Evolutionary conservation across 2,329 filamentous ascomycete species (phyloP), one percentile per base, ranked within the genome.

Genomic region (Bertia moriformis): DNA sequence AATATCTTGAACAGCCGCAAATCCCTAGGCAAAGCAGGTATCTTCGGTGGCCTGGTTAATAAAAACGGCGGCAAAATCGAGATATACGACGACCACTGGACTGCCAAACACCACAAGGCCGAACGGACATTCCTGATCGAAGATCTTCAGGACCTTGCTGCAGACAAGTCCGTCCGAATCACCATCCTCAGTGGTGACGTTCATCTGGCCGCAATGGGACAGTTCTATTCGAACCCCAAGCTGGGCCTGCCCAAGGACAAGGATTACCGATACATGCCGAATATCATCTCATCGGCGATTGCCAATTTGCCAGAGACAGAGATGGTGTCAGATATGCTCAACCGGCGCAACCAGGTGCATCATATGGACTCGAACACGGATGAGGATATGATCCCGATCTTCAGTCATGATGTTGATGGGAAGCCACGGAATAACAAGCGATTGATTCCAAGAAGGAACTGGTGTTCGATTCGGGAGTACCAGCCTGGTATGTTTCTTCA

Each of bases 21-120:
- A 57, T 84, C 84, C 4, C 66, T 96, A 18, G 84, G 87, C 29
- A 82, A 85, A 50, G 73, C 81, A 24, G 88, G 89, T 1, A 59
- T 93, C 47, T 68, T 96, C 39, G 84, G 86, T 3, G 73, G 73
- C 43, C 75, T 93, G 33, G 66, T 93, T 29, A 94, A 94, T 61
- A 83, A 83, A 48, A 88, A 95, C 51, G 87, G 86, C 17, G 91
- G 96, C 57, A 83, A 96, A 13, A 65, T 93, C 19, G 88, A 94
- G 53, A 87, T 93, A 49, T 63, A 94, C 7, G 89, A 95, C 53
- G 91, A 96, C 56, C 89, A 98, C 54, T 98, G 91, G 91, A 95
- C 89, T 1, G 85, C 89, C 27, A 93, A 86, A 54, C 84, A 87
- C 52, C 88, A 96, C 63, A 98, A 96, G 55, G 69, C 76, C 18